Conservation (phyloP, 257 asterid genomes). For the Cruciata laevipes region DNA sequence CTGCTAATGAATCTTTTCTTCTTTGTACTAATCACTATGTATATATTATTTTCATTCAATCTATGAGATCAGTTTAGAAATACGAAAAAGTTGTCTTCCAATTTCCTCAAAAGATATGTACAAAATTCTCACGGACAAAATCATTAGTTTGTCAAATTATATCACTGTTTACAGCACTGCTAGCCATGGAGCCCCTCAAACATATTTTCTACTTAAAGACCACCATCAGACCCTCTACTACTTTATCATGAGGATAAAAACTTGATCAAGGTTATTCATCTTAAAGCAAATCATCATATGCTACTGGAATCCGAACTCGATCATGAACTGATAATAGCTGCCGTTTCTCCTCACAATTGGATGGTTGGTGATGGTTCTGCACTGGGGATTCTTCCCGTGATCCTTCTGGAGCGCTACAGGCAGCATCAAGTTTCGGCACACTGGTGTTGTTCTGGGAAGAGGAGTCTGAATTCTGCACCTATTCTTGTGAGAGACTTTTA, state of each 20-base stretch:
- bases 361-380: constrained; percentile 25
- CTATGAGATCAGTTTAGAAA: neutral
- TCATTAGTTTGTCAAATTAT: neutral
- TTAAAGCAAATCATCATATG: constrained; percentile 60
- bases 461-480: constrained; percentile 22
- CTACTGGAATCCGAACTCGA: constrained; percentile 64
- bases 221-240: neutral
- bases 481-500: constrained; percentile 22
- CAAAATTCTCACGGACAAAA: constrained; percentile 7
- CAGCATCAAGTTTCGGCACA: constrained; percentile 9
- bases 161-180: neutral
- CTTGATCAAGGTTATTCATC: constrained; percentile 18
- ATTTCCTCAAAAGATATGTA: constrained; percentile 1
- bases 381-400: constrained; percentile 20
- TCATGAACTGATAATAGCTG: constrained; percentile 47
- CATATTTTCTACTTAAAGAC: neutral
- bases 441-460: constrained; percentile 11
- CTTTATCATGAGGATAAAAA: neutral
- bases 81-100: neutral
- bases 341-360: constrained; percentile 26
- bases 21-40: neutral
- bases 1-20: neutral
- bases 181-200: neutral
- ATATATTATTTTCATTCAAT: neutral
- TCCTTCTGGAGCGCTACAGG: constrained; percentile 15